Conservation (phyloP, 208 protist genomes). For the Phytomonas francai region DNA sequence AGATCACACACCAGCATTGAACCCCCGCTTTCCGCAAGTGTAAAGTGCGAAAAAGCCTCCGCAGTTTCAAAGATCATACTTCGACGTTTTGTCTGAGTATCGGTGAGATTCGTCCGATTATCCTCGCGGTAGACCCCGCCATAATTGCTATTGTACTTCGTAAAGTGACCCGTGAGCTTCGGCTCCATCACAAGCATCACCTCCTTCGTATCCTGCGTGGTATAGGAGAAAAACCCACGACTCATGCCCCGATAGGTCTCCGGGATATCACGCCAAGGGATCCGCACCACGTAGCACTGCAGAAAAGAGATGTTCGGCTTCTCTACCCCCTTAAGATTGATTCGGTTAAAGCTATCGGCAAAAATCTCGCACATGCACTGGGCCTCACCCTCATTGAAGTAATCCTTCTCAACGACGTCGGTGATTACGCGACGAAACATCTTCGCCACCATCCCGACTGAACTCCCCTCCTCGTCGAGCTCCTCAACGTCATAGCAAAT, state of each 20-base stretch:
- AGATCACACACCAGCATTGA: slow-evolving; percentile 78
- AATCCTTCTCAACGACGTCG: slow-evolving; percentile 73
- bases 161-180: slow-evolving; percentile 76
- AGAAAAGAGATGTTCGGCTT: slow-evolving; percentile 81
- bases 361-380: slow-evolving; percentile 86
- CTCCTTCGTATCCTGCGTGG: slow-evolving; percentile 56
- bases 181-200: slow-evolving; percentile 84
- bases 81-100: slow-evolving; percentile 31
- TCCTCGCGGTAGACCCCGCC: slow-evolving; percentile 65
- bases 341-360: slow-evolving; percentile 74
- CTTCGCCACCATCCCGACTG: slow-evolving; percentile 74
- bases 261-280: slow-evolving; percentile 47
- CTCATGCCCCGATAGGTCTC: slow-evolving; percentile 27
- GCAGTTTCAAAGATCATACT: slow-evolving; percentile 60
- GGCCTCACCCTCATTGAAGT: slow-evolving; percentile 81
- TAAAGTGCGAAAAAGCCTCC: slow-evolving; percentile 86
- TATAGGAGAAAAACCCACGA: slow-evolving; percentile 68
- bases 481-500: slow-evolving; percentile 83
- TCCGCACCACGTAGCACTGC: slow-evolving; percentile 77
- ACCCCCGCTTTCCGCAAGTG: slow-evolving; percentile 47
- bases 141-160: slow-evolving; percentile 90
- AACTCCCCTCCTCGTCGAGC: slow-evolving; percentile 53
- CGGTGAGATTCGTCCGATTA: slow-evolving; percentile 39
- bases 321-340: slow-evolving; percentile 22
- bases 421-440: slow-evolving; percentile 68